phyloP scores from a whole-genome alignment of 1,284 basidiomycete species.

The Ustilago bromivora region DNA sequence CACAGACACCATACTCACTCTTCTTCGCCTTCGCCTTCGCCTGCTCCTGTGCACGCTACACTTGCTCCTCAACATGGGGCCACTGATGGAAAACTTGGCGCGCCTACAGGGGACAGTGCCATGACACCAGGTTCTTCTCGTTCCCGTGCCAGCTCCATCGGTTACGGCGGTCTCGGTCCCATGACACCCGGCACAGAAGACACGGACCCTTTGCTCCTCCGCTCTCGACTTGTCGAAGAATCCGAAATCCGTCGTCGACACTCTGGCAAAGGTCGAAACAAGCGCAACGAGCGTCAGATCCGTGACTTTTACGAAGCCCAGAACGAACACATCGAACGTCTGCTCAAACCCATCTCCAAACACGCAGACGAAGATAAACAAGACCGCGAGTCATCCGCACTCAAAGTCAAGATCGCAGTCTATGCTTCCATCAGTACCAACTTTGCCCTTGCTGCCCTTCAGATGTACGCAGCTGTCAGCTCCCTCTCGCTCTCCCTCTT shows the following conservation, averaged over 20 bases:
- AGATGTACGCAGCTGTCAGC: slow-evolving; percentile 82
- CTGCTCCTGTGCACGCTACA: neutral
- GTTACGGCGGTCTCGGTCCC: slow-evolving; percentile 28
- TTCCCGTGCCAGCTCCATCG: slow-evolving; percentile 42
- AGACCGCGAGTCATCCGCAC: slow-evolving; percentile 76
- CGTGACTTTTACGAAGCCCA: slow-evolving; percentile 83
- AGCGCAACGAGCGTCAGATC: slow-evolving; percentile 71
- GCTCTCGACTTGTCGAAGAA: slow-evolving; percentile 70
- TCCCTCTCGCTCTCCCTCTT: slow-evolving; percentile 87
- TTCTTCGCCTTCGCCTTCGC: slow-evolving; percentile 19
- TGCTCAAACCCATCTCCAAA: slow-evolving; percentile 89
- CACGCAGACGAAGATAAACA: slow-evolving; percentile 81
- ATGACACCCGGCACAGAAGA: slow-evolving; percentile 40
- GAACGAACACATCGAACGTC: slow-evolving; percentile 84
- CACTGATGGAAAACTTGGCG: slow-evolving; percentile 7
- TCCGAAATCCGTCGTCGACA: slow-evolving; percentile 68
- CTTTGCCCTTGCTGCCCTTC: slow-evolving; percentile 72
- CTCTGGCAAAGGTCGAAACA: slow-evolving; percentile 67
- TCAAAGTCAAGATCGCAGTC: slow-evolving; percentile 79
- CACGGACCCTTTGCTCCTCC: slow-evolving; percentile 71
- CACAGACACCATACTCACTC: slow-evolving; percentile 37
- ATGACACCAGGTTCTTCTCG: slow-evolving; percentile 19
- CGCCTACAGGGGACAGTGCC: slow-evolving; percentile 1
- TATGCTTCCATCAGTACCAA: slow-evolving; percentile 83
- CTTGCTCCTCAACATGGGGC: neutral